Base-by-base conservation (phyloP, 2,329 filamentous ascomycete species). In the Hymenoscyphus infarciens region DNA sequence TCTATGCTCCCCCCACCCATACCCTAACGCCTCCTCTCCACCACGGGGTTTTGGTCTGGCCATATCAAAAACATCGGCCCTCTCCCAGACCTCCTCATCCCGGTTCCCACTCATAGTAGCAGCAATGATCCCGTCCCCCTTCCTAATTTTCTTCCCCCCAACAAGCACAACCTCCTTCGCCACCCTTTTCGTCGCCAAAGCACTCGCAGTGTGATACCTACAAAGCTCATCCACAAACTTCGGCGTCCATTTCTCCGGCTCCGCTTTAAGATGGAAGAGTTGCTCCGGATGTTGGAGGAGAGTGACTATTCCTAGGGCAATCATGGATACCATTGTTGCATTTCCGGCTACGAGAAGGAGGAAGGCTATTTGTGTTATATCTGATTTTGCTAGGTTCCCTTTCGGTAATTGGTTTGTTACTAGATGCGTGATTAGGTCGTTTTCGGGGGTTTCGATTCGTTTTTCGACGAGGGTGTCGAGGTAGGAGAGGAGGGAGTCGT, bases 291-390 rank as follows among this genome's bases (percentile, higher is more conserved):
- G 72, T 60, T 79, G 75, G 16, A 78, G 71, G 5, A 82, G 75
- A 3, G 77, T 78, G 0, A 79, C 73, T 8, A 81, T 72, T 11
- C 80, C 80, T 35, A 82, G 72, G 0, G 76, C 74, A 61, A 82
- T 82, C 77, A 80, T 82, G 67, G 78, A 81, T 4, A 82, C 77
- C 77, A 82, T 80, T 0, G 81, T 82, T 0, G 80, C 81, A 42
- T 82, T 83, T 1, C 80, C 80, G 0, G 81, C 80, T 1, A 81
- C 80, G 1, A 83, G 75, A 5, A 82, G 72, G 7, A 83, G 70
- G 68, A 82, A 82, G 0, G 80, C 78, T 56, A 82, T 80, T 61
- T 81, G 78, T 0, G 81, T 58, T 4, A 67, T 66, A 56, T 69
- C 66, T n/a, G 61, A 63, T 61, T 70, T 71, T 13, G 68, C 59